Evolutionary conservation across 805 yeast species (phyloP).

Genomic region (Starmerella apis): DNA sequence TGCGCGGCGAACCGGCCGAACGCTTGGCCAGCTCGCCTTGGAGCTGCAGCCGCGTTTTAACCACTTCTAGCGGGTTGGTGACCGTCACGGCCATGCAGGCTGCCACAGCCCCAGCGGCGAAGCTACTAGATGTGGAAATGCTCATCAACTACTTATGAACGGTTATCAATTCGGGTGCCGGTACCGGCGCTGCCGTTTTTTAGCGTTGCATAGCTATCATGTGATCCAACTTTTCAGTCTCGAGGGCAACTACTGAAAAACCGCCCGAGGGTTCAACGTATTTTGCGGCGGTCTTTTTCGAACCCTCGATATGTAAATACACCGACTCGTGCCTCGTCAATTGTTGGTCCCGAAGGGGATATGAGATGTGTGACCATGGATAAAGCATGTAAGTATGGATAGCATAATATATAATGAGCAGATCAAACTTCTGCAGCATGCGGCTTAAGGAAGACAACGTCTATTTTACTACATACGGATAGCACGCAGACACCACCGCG

Average conservation of each 20-base stretch:
- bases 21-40: slow-evolving; percentile 73
- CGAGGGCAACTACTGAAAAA: too few relatives aligned
- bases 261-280: too few relatives aligned
- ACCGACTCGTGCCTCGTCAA: too few relatives aligned
- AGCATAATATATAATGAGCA: too few relatives aligned
- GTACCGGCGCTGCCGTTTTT: neutral
- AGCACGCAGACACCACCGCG: neutral
- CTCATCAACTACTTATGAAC: slow-evolving; percentile 1
- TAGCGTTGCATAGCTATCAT: neutral
- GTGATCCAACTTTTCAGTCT: neutral
- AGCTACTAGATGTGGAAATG: slow-evolving; percentile 43
- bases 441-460: neutral
- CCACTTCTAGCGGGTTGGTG: slow-evolving; percentile 90
- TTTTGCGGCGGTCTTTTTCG: neutral
- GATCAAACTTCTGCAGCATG: neutral
- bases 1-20: slow-evolving; percentile 36
- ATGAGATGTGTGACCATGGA: too few relatives aligned
- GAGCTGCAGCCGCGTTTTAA: slow-evolving; percentile 90
- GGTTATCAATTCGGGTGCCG: neutral
- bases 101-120: slow-evolving; percentile 83
- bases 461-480: neutral
- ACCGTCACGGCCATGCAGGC: slow-evolving; percentile 97
- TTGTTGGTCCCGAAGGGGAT: too few relatives aligned
- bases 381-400: too few relatives aligned
- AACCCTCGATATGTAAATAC: too few relatives aligned